These are phyloP conservation scores for Berberis vulgaris DNA, from an alignment of 164 flowering plant genomes.

Conservation along the genomic window DNA sequence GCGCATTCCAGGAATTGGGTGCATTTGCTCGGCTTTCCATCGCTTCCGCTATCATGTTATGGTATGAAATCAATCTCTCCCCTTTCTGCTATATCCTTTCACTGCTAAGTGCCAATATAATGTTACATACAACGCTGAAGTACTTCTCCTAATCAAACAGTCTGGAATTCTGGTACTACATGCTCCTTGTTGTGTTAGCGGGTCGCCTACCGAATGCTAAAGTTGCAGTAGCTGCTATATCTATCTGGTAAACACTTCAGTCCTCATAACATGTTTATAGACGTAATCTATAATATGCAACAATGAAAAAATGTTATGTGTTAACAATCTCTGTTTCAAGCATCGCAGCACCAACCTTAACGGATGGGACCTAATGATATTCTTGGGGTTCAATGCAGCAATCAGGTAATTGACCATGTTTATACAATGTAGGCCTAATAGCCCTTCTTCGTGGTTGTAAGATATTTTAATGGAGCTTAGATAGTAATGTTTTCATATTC, in stretches of 20 bases:
- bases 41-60: slow-evolving; percentile 64
- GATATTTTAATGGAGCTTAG: neutral
- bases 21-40: slow-evolving; percentile 46
- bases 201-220: slow-evolving; percentile 18
- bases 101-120: neutral
- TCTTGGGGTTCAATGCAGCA: slow-evolving; percentile 38
- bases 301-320: neutral
- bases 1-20: slow-evolving; percentile 48
- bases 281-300: neutral
- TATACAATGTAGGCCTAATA: neutral
- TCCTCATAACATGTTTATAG: neutral
- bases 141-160: slow-evolving; percentile 8
- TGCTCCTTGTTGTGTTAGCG: slow-evolving; percentile 19
- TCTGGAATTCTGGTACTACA: slow-evolving; percentile 23
- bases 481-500: neutral
- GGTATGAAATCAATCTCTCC: slow-evolving; percentile 21
- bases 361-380: slow-evolving; percentile 33
- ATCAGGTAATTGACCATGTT: slow-evolving; percentile 22
- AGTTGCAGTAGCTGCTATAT: slow-evolving; percentile 20
- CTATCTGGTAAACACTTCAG: slow-evolving; percentile 16
- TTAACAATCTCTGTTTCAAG: neutral
- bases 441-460: neutral
- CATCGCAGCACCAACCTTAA: slow-evolving; percentile 28
- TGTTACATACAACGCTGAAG: neutral
- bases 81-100: neutral